Evolutionary conservation across 257 asterid species (phyloP), one percentile per base, ranked within the genome.

Genomic region (Anisodus tanguticus): DNA sequence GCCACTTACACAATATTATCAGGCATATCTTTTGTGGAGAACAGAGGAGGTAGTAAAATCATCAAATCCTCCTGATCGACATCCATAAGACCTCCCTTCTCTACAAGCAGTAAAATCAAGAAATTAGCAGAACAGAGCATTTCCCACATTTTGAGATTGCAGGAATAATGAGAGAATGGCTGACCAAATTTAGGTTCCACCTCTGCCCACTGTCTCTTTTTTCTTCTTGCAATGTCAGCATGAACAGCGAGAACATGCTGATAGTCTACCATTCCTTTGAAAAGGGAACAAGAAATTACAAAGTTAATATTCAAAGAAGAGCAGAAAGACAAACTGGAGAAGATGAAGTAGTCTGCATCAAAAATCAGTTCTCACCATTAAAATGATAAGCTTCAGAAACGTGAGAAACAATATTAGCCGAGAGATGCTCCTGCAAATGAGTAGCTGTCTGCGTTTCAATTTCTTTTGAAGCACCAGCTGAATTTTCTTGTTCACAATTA

Each of bases 191-290:
- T 88, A 82, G 93, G 90, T 86, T 92, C 97, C 72, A 92, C 86
- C 87, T 96, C 98, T 81, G 88, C 89, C 90, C 92, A 93, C 59
- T 88, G 92, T 84, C 97, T 92, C 90, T 93, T 96, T 91, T 91
- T 94, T 83, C 91, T 88, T 85, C 88, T 86, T 62, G 92, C 89
- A 87, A 76, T 83, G 83, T 90, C 93, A 76, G 98, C 98, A 87
- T 94, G 98, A 86, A 94, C 90, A 76, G 99, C 92, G 84, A 93
- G 88, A 83, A 96, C 97, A 89, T 96, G 98, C 90, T 96, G 99
- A 87, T 96, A 96, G 85, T 96, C 98, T 83, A 85, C 98, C 98
- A 96, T 93, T 84, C 99, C 99, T 93, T 83, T 80, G 83, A 85
- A 88, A 60, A 83, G 68, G 51, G 76, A 53, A 55, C 81, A 35